Evolutionary conservation across 768 basidiomycete genomes (phyloP).

Genomic region (Amanita jacksonii): DNA sequence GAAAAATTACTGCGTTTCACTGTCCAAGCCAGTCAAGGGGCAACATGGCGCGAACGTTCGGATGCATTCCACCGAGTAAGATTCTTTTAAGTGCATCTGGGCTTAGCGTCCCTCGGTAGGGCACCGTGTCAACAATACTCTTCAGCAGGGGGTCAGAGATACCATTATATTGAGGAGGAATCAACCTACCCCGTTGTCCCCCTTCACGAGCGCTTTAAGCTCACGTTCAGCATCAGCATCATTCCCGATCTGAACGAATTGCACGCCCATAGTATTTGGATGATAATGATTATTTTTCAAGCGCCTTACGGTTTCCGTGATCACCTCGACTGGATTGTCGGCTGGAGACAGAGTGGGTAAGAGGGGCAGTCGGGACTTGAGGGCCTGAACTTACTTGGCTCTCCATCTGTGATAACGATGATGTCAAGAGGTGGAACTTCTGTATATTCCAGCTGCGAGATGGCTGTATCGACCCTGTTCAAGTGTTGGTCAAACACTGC

Average conservation of each 20-base stretch:
- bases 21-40: background rate
- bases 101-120: constrained; percentile 19
- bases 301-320: constrained; percentile 16
- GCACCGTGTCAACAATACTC: constrained; percentile 25
- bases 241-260: constrained; percentile 26
- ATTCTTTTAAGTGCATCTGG: constrained; percentile 21
- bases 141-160: constrained; percentile 5
- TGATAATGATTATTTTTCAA: constrained; percentile 19
- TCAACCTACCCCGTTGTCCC: constrained; percentile 19
- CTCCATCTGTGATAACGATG: constrained; percentile 25
- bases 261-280: constrained; percentile 23
- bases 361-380: background rate
- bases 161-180: too few relatives aligned
- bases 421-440: constrained; percentile 22
- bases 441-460: constrained; percentile 10
- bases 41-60: constrained; percentile 19
- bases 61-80: constrained; percentile 24
- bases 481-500: constrained; percentile 16
- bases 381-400: constrained; percentile 16
- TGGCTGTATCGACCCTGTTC: constrained; percentile 11
- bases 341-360: constrained; percentile 5
- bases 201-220: constrained; percentile 17
- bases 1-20: background rate
- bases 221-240: constrained; percentile 14
- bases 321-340: constrained; percentile 14